Conservation (phyloP, 305 asterid genomes). For the Fraxinus sp. region DNA sequence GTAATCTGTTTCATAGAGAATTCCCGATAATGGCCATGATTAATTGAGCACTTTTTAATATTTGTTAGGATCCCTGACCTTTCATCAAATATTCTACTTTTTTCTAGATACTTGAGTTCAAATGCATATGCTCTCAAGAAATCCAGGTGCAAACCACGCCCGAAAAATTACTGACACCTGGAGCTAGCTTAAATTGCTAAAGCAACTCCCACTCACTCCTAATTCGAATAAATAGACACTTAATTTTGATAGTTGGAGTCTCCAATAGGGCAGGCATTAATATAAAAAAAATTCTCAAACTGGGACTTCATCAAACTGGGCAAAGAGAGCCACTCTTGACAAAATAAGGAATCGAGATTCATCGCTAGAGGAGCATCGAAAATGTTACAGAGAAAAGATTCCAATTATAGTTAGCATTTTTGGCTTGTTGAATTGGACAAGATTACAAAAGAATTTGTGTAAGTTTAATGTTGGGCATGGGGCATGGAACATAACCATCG, state of each 20-base stretch:
- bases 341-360: not conserved
- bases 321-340: not conserved
- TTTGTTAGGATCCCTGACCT: not conserved
- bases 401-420: not conserved
- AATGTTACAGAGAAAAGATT: not conserved
- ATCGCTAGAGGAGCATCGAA: not conserved
- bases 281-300: not conserved
- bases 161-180: not conserved
- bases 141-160: not conserved
- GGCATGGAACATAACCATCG: not conserved
- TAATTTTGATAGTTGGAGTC: no score
- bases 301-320: not conserved
- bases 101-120: not conserved
- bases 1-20: not conserved
- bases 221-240: no score
- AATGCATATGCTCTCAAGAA: not conserved
- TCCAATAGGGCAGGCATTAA: no score
- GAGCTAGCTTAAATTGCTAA: not conserved
- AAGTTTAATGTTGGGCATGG: not conserved
- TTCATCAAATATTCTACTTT: not conserved
- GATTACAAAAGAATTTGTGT: not conserved
- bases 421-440: not conserved
- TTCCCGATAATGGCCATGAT: not conserved
- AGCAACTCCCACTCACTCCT: not conserved
- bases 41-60: not conserved